Percentiles rank a stretch among this genome's conserved stretches.
Conservation (phyloP, 78 protist species). For the Salpingoeca rosetta region DNA sequence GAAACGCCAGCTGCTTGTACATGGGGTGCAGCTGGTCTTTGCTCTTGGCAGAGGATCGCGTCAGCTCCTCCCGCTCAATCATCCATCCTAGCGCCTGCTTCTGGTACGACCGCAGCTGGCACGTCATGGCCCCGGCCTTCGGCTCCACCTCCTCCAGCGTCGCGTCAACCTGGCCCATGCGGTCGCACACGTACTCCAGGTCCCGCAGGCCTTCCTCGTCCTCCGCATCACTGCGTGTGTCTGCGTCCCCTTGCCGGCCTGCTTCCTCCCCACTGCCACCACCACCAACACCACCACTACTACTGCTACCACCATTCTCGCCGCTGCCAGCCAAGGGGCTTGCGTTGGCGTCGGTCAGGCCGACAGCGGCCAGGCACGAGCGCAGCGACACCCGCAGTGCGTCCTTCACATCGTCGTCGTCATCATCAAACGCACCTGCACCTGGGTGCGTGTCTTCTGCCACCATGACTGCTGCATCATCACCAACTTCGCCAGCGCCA, state of each 20-base stretch:
- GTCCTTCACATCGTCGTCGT: no score
- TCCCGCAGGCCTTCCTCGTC: background rate
- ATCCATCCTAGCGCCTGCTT: background rate
- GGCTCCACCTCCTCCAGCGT: background rate
- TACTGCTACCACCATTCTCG: no score
- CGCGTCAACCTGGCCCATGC: background rate
- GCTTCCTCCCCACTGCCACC: background rate
- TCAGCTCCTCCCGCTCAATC: background rate
- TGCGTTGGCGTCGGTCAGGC: no score
- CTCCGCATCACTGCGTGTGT: no score
- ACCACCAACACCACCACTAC: background rate
- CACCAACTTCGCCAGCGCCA: background rate
- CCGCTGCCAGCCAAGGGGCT: no score
- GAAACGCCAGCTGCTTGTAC: background rate
- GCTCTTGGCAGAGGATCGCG: no score
- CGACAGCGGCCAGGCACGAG: no score
- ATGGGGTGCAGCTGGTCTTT: background rate
- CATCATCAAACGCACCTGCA: no score
- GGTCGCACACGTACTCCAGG: background rate
- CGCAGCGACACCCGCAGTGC: no score
- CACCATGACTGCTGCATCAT: background rate
- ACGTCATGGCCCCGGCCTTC: background rate
- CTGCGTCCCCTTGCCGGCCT: background rate
- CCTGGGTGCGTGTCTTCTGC: background rate
- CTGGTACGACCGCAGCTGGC: conserved; percentile 4